A percentile compares a stretch with the other conserved stretches of the same genome.
phyloP scores from a whole-genome alignment of 2,329 filamentous ascomycete genomes.

The Chaetomium sp. region DNA sequence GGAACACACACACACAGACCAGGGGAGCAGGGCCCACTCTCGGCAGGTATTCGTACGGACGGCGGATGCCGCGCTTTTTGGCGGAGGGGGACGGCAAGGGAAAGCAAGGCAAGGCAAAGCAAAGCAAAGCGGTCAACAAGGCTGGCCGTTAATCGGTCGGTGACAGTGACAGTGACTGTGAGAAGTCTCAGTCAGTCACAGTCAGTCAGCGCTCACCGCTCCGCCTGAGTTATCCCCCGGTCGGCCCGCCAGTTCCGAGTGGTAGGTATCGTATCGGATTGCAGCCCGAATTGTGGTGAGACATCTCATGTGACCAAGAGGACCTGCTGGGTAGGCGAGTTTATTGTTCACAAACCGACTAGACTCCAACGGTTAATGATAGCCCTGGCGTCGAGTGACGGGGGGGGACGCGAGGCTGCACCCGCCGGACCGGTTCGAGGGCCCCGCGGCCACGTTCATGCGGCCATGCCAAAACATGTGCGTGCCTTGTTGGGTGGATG shows the following conservation, averaged over 20 bases:
- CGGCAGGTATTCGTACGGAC: too few relatives aligned
- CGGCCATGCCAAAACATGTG: background rate
- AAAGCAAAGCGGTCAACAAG: background rate
- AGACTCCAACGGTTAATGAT: background rate
- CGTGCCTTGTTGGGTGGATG: background rate
- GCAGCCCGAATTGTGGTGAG: background rate
- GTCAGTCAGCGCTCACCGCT: background rate
- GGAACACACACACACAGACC: too few relatives aligned
- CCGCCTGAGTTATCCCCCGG: background rate
- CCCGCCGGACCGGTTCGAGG: background rate
- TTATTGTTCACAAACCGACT: too few relatives aligned
- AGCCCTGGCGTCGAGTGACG: background rate
- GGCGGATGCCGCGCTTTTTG: too few relatives aligned
- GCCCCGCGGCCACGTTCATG: background rate
- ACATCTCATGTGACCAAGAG: background rate
- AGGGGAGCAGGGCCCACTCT: too few relatives aligned
- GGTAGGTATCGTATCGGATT: background rate
- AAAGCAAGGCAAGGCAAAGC: too few relatives aligned
- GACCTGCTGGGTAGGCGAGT: background rate
- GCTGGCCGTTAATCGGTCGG: too few relatives aligned
- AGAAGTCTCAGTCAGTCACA: background rate
- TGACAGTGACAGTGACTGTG: background rate
- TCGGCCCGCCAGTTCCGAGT: background rate
- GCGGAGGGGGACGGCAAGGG: too few relatives aligned
- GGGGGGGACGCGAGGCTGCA: background rate